phyloP scores from a whole-genome alignment of 345 rosid genomes.

The Barbarea vulgaris region DNA sequence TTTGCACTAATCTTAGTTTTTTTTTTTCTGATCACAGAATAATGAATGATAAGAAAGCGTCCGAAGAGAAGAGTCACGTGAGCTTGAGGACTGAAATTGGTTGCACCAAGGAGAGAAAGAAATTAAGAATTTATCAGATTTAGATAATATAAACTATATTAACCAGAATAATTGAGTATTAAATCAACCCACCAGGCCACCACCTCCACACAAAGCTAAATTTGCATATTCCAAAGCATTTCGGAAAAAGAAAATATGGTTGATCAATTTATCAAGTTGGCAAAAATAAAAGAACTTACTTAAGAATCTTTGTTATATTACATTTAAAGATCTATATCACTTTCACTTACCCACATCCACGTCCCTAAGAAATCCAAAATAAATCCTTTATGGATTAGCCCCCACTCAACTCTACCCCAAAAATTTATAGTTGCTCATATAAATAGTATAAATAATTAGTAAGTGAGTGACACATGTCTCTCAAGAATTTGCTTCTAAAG shows the following conservation, averaged over 20 bases:
- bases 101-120: slow-evolving; percentile 25
- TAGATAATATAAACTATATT: slow-evolving; percentile 25
- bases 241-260: not conserved
- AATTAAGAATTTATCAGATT: not conserved
- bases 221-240: slow-evolving; percentile 36
- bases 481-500: not conserved
- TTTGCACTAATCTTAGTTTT: not conserved
- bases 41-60: slow-evolving; percentile 1
- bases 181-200: slow-evolving; percentile 37
- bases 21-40: slow-evolving; percentile 1
- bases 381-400: slow-evolving; percentile 23
- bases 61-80: slow-evolving; percentile 29
- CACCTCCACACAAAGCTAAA: slow-evolving; percentile 19
- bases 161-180: not conserved
- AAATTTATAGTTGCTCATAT: not conserved
- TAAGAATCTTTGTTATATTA: slow-evolving; percentile 11
- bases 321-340: slow-evolving; percentile 15
- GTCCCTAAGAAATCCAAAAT: slow-evolving; percentile 15
- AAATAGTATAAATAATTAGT: not conserved
- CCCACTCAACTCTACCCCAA: slow-evolving; percentile 17
- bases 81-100: slow-evolving; percentile 25
- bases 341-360: slow-evolving; percentile 34
- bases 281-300: slow-evolving; percentile 13
- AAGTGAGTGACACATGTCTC: not conserved
- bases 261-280: slow-evolving; percentile 28